Percentiles rank a stretch among this genome's conserved stretches.
Conservation (phyloP, 768 basidiomycete species). For the Cystobasidiopsis lactophilus region DNA sequence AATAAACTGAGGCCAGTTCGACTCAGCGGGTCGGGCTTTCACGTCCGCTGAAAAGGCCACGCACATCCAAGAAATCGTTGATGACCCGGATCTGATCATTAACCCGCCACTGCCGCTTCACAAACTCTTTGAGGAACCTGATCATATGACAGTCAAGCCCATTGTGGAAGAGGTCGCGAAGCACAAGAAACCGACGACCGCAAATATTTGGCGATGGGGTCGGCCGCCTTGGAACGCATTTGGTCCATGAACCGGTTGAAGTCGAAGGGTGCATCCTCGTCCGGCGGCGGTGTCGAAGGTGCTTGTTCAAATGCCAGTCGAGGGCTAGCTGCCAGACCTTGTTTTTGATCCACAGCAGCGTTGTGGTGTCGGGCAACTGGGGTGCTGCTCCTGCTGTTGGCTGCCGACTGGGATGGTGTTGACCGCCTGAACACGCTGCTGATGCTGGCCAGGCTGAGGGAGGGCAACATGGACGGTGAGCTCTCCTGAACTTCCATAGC, state of each 20-base stretch:
- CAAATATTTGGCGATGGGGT: conserved; percentile 83
- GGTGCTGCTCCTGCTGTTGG: too few relatives aligned
- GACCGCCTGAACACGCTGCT: too few relatives aligned
- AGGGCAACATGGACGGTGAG: too few relatives aligned
- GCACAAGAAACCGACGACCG: conserved; percentile 51
- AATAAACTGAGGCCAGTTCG: conserved; percentile 54
- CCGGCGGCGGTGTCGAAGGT: background rate
- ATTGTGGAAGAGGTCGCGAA: background rate
- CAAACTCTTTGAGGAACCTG: conserved; percentile 13
- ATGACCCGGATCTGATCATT: conserved; percentile 88
- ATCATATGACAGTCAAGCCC: too few relatives aligned
- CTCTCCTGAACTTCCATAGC: too few relatives aligned
- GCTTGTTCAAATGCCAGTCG: background rate
- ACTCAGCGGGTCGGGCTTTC: background rate
- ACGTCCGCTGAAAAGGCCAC: conserved; percentile 17
- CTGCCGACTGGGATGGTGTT: too few relatives aligned
- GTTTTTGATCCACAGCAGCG: too few relatives aligned
- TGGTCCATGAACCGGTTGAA: conserved; percentile 90
- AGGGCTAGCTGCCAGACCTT: too few relatives aligned
- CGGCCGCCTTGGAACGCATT: conserved; percentile 66
- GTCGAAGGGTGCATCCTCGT: conserved; percentile 36
- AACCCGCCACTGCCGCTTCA: conserved; percentile 68
- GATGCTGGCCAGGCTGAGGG: too few relatives aligned
- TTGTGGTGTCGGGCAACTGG: too few relatives aligned
- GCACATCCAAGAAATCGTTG: conserved; percentile 69